Evolutionary conservation across 2,329 filamentous ascomycete genomes (phyloP).

Genomic region (Thyridium curvatum): DNA sequence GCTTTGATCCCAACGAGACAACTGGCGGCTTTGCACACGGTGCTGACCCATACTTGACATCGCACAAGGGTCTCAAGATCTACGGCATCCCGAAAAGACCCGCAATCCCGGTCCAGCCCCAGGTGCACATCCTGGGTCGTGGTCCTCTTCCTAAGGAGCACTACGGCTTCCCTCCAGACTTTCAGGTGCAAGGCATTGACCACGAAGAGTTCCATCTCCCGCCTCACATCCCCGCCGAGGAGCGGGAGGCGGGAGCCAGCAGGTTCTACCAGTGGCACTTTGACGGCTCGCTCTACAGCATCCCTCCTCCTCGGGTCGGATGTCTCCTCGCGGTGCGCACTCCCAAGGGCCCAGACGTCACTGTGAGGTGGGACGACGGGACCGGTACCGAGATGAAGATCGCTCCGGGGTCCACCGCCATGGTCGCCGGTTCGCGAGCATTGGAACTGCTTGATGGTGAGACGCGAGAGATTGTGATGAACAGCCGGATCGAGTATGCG

Average conservation of each 20-base stretch:
- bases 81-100: constrained; percentile 23
- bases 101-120: constrained; percentile 25
- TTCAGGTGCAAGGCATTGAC: constrained; percentile 29
- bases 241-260: constrained; percentile 22
- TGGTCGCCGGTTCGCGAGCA: constrained; percentile 16
- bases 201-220: constrained; percentile 28
- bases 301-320: constrained; percentile 25
- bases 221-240: constrained; percentile 24
- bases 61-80: constrained; percentile 24
- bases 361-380: constrained; percentile 24
- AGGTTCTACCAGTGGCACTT: constrained; percentile 30
- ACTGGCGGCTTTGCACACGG: constrained; percentile 30
- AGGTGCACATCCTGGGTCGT: constrained; percentile 29
- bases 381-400: constrained; percentile 23
- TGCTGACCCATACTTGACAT: constrained; percentile 22
- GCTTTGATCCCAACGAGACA: constrained; percentile 25
- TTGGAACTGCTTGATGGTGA: constrained; percentile 19
- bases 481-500: constrained; percentile 26
- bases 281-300: constrained; percentile 24
- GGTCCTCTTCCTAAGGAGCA: constrained; percentile 23
- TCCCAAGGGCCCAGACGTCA: constrained; percentile 19
- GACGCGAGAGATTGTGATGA: constrained; percentile 15
- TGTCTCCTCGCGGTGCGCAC: constrained; percentile 26
- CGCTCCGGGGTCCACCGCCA: constrained; percentile 23
- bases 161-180: constrained; percentile 27